Evolutionary conservation across 1,139 yeast species (phyloP).

Genomic region (Wickerhamomyces sp.): DNA sequence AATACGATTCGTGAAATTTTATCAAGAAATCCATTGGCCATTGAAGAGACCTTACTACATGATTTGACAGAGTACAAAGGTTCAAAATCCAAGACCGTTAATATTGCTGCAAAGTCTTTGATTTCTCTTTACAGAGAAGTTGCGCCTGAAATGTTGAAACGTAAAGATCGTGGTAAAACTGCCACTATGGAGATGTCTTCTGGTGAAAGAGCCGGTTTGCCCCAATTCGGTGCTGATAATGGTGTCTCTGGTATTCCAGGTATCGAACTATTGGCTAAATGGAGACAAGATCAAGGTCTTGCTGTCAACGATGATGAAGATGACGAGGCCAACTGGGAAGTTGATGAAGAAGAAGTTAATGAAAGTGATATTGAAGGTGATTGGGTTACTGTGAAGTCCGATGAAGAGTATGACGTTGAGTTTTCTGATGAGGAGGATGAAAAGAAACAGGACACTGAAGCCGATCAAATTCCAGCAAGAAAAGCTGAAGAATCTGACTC

Average conservation of each 20-base stretch:
- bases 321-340: constrained; percentile 56
- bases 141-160: constrained; percentile 90
- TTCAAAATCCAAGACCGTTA: constrained; percentile 88
- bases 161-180: constrained; percentile 87
- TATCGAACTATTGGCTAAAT: constrained; percentile 78
- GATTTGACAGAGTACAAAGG: constrained; percentile 89
- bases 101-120: constrained; percentile 91
- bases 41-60: constrained; percentile 78
- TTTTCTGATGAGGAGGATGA: constrained; percentile 42
- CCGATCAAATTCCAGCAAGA: constrained; percentile 28
- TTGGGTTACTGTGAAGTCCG: constrained; percentile 53
- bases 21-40: constrained; percentile 89
- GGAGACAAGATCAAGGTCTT: constrained; percentile 72
- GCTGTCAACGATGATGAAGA: constrained; percentile 56
- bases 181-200: constrained; percentile 77
- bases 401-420: constrained; percentile 44
- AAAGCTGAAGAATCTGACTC: constrained; percentile 34
- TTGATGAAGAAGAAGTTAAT: constrained; percentile 39
- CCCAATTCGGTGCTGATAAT: constrained; percentile 70
- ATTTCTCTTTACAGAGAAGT: constrained; percentile 83
- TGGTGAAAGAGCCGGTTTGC: constrained; percentile 42
- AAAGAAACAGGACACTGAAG: constrained; percentile 28
- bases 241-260: constrained; percentile 76
- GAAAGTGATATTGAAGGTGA: constrained; percentile 44
- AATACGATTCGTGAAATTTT: constrained; percentile 91